Conservation (phyloP, 257 asterid genomes). For the Gentiana dahurica region DNA sequence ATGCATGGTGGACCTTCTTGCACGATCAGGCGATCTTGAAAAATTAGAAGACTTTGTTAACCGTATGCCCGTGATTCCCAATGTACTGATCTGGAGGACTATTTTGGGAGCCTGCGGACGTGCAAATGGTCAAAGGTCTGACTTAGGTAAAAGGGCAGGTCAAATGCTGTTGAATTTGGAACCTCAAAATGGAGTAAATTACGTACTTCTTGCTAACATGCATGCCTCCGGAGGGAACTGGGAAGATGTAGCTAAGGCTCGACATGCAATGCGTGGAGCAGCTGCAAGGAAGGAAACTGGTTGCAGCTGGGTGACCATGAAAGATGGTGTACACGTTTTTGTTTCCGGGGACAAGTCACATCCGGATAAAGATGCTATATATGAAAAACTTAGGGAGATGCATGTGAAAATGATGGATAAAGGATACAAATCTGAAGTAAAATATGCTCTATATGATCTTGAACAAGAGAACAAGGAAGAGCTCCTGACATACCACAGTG, state of each 20-base stretch:
- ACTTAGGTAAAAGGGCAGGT: slow-evolving; percentile 59
- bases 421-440: slow-evolving; percentile 63
- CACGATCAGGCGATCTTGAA: slow-evolving; percentile 62
- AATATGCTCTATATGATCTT: slow-evolving; percentile 57
- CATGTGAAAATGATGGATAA: slow-evolving; percentile 55
- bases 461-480: slow-evolving; percentile 86
- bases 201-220: slow-evolving; percentile 81
- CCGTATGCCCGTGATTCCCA: slow-evolving; percentile 61
- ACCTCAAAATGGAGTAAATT: slow-evolving; percentile 76
- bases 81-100: slow-evolving; percentile 74
- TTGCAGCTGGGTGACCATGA: slow-evolving; percentile 93
- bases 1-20: slow-evolving; percentile 83
- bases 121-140: slow-evolving; percentile 36
- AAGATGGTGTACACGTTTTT: slow-evolving; percentile 67
- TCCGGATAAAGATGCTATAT: slow-evolving; percentile 41
- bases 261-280: slow-evolving; percentile 48
- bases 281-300: slow-evolving; percentile 74
- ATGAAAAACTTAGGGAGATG: slow-evolving; percentile 48
- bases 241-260: slow-evolving; percentile 67
- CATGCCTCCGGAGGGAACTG: slow-evolving; percentile 73
- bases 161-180: slow-evolving; percentile 59
- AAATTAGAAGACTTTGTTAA: slow-evolving; percentile 63
- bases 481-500: slow-evolving; percentile 68
- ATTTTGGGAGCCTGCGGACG: slow-evolving; percentile 73
- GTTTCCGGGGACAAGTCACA: slow-evolving; percentile 76